These are phyloP conservation scores for Cercospora nicotianae DNA, from an alignment of 2,329 filamentous ascomycete species.

Conservation along the genomic window DNA sequence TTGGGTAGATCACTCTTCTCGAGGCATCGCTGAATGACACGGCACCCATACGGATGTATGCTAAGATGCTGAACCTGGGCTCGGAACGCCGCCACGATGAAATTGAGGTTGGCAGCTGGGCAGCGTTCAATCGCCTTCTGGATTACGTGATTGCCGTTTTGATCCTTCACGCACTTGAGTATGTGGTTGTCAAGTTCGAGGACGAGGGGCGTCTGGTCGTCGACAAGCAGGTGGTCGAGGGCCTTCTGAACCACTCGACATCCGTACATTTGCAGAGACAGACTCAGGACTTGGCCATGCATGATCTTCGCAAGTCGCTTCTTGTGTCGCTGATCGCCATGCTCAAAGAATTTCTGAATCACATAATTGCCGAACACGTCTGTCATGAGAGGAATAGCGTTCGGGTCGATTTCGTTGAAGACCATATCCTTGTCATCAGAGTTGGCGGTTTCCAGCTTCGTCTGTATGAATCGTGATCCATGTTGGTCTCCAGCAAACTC, in stretches of 20 bases:
- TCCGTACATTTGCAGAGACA: slow-evolving; percentile 88
- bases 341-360: slow-evolving; percentile 95
- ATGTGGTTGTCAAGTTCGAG: slow-evolving; percentile 78
- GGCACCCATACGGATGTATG: slow-evolving; percentile 81
- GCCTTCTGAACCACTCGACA: slow-evolving; percentile 97
- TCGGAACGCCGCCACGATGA: slow-evolving; percentile 78
- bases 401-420: slow-evolving; percentile 81
- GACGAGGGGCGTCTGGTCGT: slow-evolving; percentile 82
- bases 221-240: slow-evolving; percentile 84
- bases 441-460: slow-evolving; percentile 86
- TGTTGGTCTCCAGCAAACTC: slow-evolving; percentile 96
- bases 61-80: slow-evolving; percentile 73
- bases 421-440: slow-evolving; percentile 93
- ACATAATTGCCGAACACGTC: slow-evolving; percentile 99
- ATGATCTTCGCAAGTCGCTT: slow-evolving; percentile 80
- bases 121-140: slow-evolving; percentile 88
- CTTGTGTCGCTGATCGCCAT: slow-evolving; percentile 92
- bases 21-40: slow-evolving; percentile 88
- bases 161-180: slow-evolving; percentile 74
- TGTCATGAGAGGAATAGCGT: slow-evolving; percentile 85
- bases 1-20: slow-evolving; percentile 70
- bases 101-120: slow-evolving; percentile 74
- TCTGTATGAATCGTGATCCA: slow-evolving; percentile 92
- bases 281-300: slow-evolving; percentile 75
- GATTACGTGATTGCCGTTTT: slow-evolving; percentile 94